These are phyloP conservation scores for Teunomyces kruisii DNA, from an alignment of 805 yeast genomes.

Conservation along the genomic window DNA sequence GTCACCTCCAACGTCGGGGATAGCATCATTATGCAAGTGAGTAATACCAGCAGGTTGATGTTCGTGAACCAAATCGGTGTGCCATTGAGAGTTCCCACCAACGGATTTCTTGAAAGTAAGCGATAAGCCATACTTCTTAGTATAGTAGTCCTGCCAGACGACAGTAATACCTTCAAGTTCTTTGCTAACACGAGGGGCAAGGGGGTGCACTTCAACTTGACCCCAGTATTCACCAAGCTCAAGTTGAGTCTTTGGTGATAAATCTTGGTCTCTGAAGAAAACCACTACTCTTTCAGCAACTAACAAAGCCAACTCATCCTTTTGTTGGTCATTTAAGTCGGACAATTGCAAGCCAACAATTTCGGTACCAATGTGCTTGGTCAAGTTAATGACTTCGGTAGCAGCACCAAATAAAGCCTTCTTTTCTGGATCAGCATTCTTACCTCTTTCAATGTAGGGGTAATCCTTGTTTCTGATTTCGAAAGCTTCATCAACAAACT, in stretches of 20 bases:
- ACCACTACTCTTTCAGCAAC: constrained; percentile 32
- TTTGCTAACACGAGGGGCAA: constrained; percentile 30
- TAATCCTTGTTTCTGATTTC: constrained; percentile 21
- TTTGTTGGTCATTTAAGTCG: constrained; percentile 27
- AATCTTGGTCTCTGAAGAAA: constrained; percentile 30
- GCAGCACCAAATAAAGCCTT: constrained; percentile 32
- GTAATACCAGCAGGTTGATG: constrained; percentile 38
- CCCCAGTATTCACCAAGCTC: constrained; percentile 31
- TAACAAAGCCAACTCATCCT: constrained; percentile 31
- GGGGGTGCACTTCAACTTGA: constrained; percentile 26
- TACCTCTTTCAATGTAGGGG: constrained; percentile 26
- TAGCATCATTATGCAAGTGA: constrained; percentile 37
- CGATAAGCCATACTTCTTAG: constrained; percentile 22
- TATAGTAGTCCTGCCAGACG: constrained; percentile 32
- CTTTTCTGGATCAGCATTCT: constrained; percentile 30
- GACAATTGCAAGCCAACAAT: constrained; percentile 30
- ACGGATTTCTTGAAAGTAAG: constrained; percentile 28
- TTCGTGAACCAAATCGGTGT: constrained; percentile 38
- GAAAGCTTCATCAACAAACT: constrained; percentile 26
- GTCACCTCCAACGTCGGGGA: constrained; percentile 50
- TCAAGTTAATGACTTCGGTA: constrained; percentile 26
- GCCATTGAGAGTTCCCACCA: constrained; percentile 31
- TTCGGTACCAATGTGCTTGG: constrained; percentile 32
- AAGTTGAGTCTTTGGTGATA: constrained; percentile 29
- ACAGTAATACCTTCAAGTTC: constrained; percentile 30